phyloP scores from a whole-genome alignment of 164 flowering plant species.

The Vitis riparia region DNA sequence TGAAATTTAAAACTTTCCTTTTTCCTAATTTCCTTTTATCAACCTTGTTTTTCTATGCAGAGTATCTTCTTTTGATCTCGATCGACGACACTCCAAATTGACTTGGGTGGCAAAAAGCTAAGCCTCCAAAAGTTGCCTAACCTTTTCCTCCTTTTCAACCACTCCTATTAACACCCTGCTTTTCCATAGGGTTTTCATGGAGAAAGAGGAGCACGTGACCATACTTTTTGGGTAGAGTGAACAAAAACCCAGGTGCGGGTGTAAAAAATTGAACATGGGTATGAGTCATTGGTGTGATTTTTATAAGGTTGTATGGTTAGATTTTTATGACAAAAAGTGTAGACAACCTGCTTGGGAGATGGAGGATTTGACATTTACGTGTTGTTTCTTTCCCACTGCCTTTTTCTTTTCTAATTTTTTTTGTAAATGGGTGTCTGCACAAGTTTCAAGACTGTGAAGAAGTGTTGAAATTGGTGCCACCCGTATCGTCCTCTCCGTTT shows the following conservation, averaged over 20 bases:
- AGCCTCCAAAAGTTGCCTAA: slow-evolving; percentile 12
- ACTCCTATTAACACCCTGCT: slow-evolving; percentile 1
- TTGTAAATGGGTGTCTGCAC: slow-evolving; percentile 10
- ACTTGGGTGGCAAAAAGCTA: too few species aligned
- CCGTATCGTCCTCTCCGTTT: slow-evolving; percentile 50
- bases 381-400: slow-evolving; percentile 32
- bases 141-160: slow-evolving; percentile 19
- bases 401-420: slow-evolving; percentile 7
- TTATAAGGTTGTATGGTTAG: background rate
- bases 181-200: background rate
- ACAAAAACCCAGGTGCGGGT: background rate
- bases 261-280: too few species aligned
- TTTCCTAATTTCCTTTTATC: too few species aligned
- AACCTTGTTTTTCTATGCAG: too few species aligned
- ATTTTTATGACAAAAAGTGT: slow-evolving; percentile 1
- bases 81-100: too few species aligned
- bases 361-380: slow-evolving; percentile 56
- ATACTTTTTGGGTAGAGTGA: slow-evolving; percentile 4
- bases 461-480: slow-evolving; percentile 43
- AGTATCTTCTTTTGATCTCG: too few species aligned
- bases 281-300: too few species aligned
- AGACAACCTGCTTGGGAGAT: slow-evolving; percentile 34
- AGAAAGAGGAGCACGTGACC: slow-evolving; percentile 14
- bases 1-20: too few species aligned
- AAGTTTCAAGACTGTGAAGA: slow-evolving; percentile 29